These are phyloP conservation scores for Lepidium africanum DNA, from an alignment of 345 rosid species.

Conservation along the genomic window DNA sequence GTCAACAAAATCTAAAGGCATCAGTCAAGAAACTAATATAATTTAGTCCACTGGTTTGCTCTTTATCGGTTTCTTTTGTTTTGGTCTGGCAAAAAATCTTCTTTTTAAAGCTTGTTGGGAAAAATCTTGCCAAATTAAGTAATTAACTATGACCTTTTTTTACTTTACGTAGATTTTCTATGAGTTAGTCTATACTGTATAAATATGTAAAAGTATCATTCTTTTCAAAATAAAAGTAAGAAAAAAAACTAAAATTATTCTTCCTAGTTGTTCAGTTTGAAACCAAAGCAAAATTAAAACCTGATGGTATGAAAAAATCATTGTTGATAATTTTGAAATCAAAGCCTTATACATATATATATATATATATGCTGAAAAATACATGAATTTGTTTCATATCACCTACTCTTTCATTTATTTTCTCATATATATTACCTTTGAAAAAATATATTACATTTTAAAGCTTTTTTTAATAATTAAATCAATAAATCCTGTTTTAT, in stretches of 20 bases:
- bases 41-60: background rate
- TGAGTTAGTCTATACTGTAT: background rate
- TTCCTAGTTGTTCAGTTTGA: background rate
- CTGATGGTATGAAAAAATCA: background rate
- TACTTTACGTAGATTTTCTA: background rate
- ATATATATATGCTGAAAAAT: background rate
- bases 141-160: background rate
- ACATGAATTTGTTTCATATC: background rate
- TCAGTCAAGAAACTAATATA: background rate
- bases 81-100: background rate
- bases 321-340: background rate
- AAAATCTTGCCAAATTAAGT: background rate
- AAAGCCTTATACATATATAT: background rate
- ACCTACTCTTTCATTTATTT: too few relatives aligned
- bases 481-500: too few relatives aligned
- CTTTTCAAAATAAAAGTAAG: background rate
- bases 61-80: background rate
- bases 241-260: background rate
- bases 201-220: background rate
- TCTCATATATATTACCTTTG: too few relatives aligned
- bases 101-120: background rate
- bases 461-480: too few relatives aligned
- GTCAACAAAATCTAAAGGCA: slow-evolving; percentile 11
- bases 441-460: too few relatives aligned
- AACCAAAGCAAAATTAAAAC: background rate